Conservation (phyloP, 1,139 yeast species). For the Pichia sp. region DNA sequence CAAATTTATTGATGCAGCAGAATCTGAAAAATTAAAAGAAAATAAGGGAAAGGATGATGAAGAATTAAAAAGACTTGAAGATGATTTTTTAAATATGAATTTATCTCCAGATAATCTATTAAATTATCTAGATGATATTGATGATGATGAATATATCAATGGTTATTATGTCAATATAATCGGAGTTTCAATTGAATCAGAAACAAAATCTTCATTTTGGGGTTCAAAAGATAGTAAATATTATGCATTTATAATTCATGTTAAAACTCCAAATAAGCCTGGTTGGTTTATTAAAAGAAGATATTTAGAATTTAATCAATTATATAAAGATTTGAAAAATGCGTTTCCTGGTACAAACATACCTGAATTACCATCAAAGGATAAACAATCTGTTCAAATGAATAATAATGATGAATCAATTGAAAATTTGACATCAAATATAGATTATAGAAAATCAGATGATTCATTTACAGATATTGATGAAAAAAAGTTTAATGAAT, state of each 20-base stretch:
- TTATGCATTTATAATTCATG: slow-evolving; percentile 41
- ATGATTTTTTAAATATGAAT: slow-evolving; percentile 7
- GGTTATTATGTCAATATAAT: slow-evolving; percentile 58
- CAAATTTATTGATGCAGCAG: slow-evolving; percentile 39
- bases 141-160: slow-evolving; percentile 43
- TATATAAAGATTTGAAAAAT: slow-evolving; percentile 46
- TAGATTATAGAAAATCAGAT: neutral
- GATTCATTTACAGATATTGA: slow-evolving; percentile 9
- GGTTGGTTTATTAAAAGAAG: slow-evolving; percentile 51
- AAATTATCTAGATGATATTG: slow-evolving; percentile 10
- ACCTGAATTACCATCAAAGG: slow-evolving; percentile 58
- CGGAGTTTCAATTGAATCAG: slow-evolving; percentile 42
- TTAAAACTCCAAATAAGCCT: slow-evolving; percentile 31
- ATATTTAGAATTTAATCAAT: slow-evolving; percentile 57
- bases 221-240: slow-evolving; percentile 21
- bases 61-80: neutral
- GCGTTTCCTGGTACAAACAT: slow-evolving; percentile 66
- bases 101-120: slow-evolving; percentile 2
- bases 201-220: slow-evolving; percentile 21
- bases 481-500: slow-evolving; percentile 8
- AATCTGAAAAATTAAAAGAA: slow-evolving; percentile 6
- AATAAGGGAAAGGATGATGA: slow-evolving; percentile 20
- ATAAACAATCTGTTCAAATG: slow-evolving; percentile 34
- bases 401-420: slow-evolving; percentile 10
- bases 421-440: neutral